Conservation (phyloP, 2,329 filamentous ascomycete genomes). For the Beauveria sp. region DNA sequence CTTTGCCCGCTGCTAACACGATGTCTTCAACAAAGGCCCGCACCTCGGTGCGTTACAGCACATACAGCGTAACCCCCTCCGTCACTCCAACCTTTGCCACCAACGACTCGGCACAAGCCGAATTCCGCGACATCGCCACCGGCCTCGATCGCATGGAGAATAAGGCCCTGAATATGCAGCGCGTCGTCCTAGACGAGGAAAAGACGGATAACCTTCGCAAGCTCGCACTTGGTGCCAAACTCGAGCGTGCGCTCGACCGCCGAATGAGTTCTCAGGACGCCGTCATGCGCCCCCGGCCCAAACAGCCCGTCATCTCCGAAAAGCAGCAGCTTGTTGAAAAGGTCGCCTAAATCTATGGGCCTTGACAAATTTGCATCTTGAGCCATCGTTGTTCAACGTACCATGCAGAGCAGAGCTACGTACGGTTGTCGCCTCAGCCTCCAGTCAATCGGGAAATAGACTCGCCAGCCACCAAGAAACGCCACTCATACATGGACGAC, state of each 20-base stretch:
- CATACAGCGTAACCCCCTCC: conserved; percentile 51
- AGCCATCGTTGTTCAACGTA: neutral
- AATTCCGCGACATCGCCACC: conserved; percentile 64
- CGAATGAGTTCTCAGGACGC: conserved; percentile 87
- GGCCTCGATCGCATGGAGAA: conserved; percentile 85
- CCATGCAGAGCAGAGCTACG: too few species aligned
- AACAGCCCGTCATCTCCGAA: conserved; percentile 26
- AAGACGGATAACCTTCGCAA: conserved; percentile 13
- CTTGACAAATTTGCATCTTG: neutral
- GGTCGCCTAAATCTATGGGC: conserved; percentile 17
- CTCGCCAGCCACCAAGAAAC: neutral
- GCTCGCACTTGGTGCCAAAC: conserved; percentile 13
- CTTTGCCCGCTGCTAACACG: conserved; percentile 11
- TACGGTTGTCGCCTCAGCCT: neutral
- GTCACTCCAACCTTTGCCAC: conserved; percentile 51
- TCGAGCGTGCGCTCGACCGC: conserved; percentile 61
- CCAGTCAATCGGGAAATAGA: neutral
- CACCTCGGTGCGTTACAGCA: conserved; percentile 50
- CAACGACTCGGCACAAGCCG: conserved; percentile 47
- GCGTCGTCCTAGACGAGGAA: conserved; percentile 54
- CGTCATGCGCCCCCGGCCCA: conserved; percentile 57
- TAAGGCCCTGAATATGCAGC: conserved; percentile 74
- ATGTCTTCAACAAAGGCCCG: conserved; percentile 33
- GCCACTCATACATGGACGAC: neutral
- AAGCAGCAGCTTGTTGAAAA: conserved; percentile 33